A percentile compares a stretch with the other conserved stretches of the same genome.
Conservation (phyloP, 2,329 filamentous ascomycete species). For the Neonectria punicea region DNA sequence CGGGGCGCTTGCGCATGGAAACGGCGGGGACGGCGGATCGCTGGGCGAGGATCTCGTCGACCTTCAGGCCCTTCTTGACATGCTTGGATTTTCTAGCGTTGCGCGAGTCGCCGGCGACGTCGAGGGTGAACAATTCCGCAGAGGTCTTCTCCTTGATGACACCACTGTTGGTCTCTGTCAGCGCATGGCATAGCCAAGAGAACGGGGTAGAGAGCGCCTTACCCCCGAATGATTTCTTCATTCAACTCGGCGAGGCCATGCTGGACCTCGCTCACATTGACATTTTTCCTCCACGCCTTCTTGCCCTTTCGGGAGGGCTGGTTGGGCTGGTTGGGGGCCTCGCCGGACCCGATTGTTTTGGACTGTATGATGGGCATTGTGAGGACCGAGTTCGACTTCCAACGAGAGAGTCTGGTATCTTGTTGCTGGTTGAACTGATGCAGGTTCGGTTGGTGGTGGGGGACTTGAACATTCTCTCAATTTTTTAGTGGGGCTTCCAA, state of each 20-base stretch:
- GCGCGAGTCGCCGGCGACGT: constrained; percentile 75
- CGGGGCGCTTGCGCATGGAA: constrained; percentile 78
- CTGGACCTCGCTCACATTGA: constrained; percentile 89
- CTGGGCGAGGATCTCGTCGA: constrained; percentile 89
- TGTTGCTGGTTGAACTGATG: constrained; percentile 22
- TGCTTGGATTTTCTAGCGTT: constrained; percentile 74
- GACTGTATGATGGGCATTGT: constrained; percentile 66
- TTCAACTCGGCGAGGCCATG: constrained; percentile 85
- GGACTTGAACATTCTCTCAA: constrained; percentile 37
- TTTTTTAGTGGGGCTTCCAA: constrained; percentile 44
- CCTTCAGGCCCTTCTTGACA: constrained; percentile 81
- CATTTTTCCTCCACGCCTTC: constrained; percentile 98
- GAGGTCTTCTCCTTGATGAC: constrained; percentile 85
- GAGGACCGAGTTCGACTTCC: constrained; percentile 28
- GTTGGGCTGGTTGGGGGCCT: constrained; percentile 81
- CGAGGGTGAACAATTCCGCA: constrained; percentile 85
- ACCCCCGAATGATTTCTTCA: constrained; percentile 93
- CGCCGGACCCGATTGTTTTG: constrained; percentile 56
- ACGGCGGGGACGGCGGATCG: constrained; percentile 86
- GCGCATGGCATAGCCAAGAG: not conserved
- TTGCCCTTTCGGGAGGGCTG: constrained; percentile 97
- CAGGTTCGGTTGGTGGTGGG: constrained; percentile 36
- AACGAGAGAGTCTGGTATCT: constrained; percentile 33
- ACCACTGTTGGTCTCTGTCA: constrained; percentile 67
- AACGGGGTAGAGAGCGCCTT: constrained; percentile 40